Evolutionary conservation across 2,329 filamentous ascomycete species (phyloP), one percentile per base, ranked within the genome.

Genomic region (Trichophyton equinum): DNA sequence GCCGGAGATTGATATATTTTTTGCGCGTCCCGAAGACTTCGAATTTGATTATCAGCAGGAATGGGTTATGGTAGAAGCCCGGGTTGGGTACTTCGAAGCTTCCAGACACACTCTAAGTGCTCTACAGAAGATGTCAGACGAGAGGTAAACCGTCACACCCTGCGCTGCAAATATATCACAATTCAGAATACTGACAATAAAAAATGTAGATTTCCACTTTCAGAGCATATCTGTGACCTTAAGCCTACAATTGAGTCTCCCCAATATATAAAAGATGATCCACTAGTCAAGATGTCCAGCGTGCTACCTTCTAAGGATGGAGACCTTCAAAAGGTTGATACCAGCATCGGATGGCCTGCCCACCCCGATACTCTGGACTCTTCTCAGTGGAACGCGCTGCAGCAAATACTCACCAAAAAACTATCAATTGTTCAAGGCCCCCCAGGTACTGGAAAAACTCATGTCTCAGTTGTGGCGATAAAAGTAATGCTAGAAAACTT

Each of bases 381-480:
- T 0, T 90, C 88, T 0, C 91, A 96, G 69, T 79, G 84, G 46
- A 71, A 75, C 2, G 90, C 89, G 0, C 77, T 94, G 0, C 75
- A 81, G 15, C 78, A 83, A 0, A 91, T 95, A 63, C 73, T 94
- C 0, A 87, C 85, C 0, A 87, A 84, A 61, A 81, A 83, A 55
- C 68, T 96, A 0, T 83, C 89, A 0, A 84, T 96, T 36, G 74
- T 96, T 0, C 91, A 96, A 74, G 91, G 91, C 0, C 91, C 91
- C 8, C 91, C 90, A 0, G 85, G 85, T 4, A 87, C 85, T 1
- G 85, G 85, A 3, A 96, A 96, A 69, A 96, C 91, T 0, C 87
- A 87, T 65, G 87, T 91, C 0, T 94, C 89, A 0, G 83, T 92
- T 1, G 76, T 85, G 27, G 86, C 87, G 0, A 71, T 96, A 8